Evolutionary conservation across 1,284 basidiomycete species (phyloP).

Genomic region (Cystobasidium pallidum): DNA sequence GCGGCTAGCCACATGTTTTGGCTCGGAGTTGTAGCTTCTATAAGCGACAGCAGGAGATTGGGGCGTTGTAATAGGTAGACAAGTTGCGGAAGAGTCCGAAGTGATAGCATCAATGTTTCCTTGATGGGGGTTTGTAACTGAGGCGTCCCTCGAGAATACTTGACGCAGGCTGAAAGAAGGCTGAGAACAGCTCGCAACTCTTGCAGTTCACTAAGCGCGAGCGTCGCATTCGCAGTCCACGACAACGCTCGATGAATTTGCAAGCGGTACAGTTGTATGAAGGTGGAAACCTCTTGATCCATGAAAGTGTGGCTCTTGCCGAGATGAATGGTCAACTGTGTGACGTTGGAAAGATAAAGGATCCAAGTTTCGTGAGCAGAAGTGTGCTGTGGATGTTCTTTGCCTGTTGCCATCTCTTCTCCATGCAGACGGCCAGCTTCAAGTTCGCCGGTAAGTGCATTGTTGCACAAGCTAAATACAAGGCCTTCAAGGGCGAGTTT

Average conservation of each 20-base stretch:
- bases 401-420: constrained; percentile 25
- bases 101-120: constrained; percentile 67
- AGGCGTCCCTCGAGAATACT: background rate
- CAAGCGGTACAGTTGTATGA: constrained; percentile 78
- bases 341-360: constrained; percentile 77
- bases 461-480: constrained; percentile 78
- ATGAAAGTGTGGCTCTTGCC: constrained; percentile 72
- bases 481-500: constrained; percentile 81
- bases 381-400: constrained; percentile 73
- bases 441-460: constrained; percentile 73
- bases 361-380: constrained; percentile 81
- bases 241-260: constrained; percentile 76
- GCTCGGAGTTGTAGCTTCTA: constrained; percentile 78
- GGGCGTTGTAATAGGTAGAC: constrained; percentile 90
- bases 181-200: constrained; percentile 78
- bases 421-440: constrained; percentile 65
- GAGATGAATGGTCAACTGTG: constrained; percentile 69
- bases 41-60: constrained; percentile 75
- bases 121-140: constrained; percentile 64
- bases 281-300: constrained; percentile 79
- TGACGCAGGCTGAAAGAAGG: constrained; percentile 55
- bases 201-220: constrained; percentile 72
- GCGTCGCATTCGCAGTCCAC: constrained; percentile 75
- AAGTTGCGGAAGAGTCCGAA: constrained; percentile 79
- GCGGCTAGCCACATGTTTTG: constrained; percentile 64